A percentile compares a stretch with the other conserved stretches of the same genome.
Evolutionary conservation across 2,329 filamentous ascomycete genomes (phyloP).

Genomic region (Scytalidium sp.): DNA sequence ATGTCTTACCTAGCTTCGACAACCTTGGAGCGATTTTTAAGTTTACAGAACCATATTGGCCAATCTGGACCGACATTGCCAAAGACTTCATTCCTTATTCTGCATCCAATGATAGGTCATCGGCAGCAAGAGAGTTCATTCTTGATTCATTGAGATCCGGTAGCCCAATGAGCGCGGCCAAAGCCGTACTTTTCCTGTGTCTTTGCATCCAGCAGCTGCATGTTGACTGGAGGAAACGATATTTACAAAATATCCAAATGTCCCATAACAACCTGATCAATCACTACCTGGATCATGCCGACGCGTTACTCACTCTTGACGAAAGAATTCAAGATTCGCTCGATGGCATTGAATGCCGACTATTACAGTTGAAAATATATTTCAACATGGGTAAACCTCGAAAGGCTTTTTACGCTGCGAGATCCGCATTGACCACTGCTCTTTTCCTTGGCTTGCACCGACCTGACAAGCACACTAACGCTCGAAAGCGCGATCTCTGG

Average conservation of each 20-base stretch:
- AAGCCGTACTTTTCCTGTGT: conserved; percentile 40
- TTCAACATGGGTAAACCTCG: conserved; percentile 53
- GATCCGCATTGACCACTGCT: conserved; percentile 48
- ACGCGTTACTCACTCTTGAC: conserved; percentile 42
- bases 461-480: conserved; percentile 21
- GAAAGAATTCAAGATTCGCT: conserved; percentile 47
- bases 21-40: conserved; percentile 18
- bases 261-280: conserved; percentile 41
- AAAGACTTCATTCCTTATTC: background rate
- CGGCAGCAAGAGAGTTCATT: conserved; percentile 30
- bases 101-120: conserved; percentile 3
- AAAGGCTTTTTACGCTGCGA: conserved; percentile 48
- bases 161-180: conserved; percentile 34
- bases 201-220: conserved; percentile 40
- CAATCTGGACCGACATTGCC: conserved; percentile 19
- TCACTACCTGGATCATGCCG: conserved; percentile 41
- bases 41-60: conserved; percentile 21
- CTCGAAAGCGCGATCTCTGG: conserved; percentile 36
- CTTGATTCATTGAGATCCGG: conserved; percentile 31
- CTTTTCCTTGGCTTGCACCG: conserved; percentile 48
- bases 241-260: conserved; percentile 32
- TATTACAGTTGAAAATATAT: conserved; percentile 49
- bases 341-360: conserved; percentile 49
- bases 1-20: conserved; percentile 7
- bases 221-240: conserved; percentile 31